Evolutionary conservation across 2,329 filamentous ascomycete genomes (phyloP), one percentile per base, ranked within the genome.

Genomic region (Fusarium newnesense): DNA sequence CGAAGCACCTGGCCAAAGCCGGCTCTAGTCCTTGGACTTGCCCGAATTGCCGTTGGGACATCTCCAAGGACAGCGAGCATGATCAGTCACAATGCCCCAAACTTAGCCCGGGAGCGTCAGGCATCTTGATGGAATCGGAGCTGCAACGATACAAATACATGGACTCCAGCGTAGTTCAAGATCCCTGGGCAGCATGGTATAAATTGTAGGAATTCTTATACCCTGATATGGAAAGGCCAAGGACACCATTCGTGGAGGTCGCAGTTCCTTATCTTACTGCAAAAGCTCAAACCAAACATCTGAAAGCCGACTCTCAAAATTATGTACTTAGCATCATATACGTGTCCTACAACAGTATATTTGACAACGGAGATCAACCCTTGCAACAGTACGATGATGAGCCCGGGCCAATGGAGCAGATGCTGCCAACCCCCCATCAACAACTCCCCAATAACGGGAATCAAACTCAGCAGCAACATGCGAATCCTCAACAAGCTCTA

Each of bases 161-260:
- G n/a, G n/a, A n/a, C n/a, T n/a, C 2, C 0, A 44, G 1, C 8
- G 18, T 8, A 18, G 1, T 0, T 18, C 4, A 2, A 39, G 11
- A 5, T 0, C 18, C n/a, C 5, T 24, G 4, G 5, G 26, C 5
- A 30, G 26, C 13, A 8, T 47, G 44, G 44, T 19, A 30, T 21
- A n/a, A 5, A 2, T 9, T 30, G 5, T 47, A n/a, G 18, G 0
- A 7, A 0, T 11, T 16, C 6, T 15, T 30, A n/a, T 47, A 9
- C 26, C 44, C 44, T 9, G 7, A 47, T 4, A 8, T 16, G 26
- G 26, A n/a, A 47, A 21, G 13, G 13, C 44, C 44, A 16, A 47
- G 44, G 44, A 30, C 44, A 47, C 44, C 16, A 13, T 10, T 2
- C 8, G 7, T 47, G 26, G 44, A 47, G 13, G 4, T 30, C 4